Conservation (phyloP, 495 filamentous ascomycete species). For the Hypoxylon subgilvum region DNA sequence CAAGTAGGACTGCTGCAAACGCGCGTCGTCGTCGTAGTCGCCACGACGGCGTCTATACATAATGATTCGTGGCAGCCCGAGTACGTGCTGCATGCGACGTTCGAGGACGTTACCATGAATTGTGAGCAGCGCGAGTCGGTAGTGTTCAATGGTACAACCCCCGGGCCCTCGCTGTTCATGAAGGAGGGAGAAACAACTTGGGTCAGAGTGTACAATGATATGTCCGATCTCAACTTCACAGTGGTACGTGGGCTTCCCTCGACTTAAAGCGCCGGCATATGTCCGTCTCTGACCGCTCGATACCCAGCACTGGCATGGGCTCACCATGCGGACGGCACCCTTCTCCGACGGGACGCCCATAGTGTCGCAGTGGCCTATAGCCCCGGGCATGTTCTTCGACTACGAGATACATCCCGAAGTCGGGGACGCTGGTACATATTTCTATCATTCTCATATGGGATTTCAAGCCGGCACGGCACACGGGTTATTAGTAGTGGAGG, state of each 20-base stretch:
- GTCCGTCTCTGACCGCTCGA: slow-evolving; percentile 18
- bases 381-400: slow-evolving; percentile 65
- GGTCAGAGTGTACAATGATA: slow-evolving; percentile 67
- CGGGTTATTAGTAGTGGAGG: slow-evolving; percentile 62
- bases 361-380: slow-evolving; percentile 65
- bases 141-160: slow-evolving; percentile 61
- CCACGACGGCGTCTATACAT: slow-evolving; percentile 27
- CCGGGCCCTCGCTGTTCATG: slow-evolving; percentile 58
- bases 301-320: slow-evolving; percentile 65
- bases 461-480: slow-evolving; percentile 61
- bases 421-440: slow-evolving; percentile 62
- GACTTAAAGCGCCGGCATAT: neutral
- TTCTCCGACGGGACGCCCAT: slow-evolving; percentile 63
- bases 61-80: slow-evolving; percentile 50
- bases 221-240: slow-evolving; percentile 58
- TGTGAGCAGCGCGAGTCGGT: slow-evolving; percentile 53
- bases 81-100: slow-evolving; percentile 54
- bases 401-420: slow-evolving; percentile 60
- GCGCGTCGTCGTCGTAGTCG: slow-evolving; percentile 26
- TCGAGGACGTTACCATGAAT: slow-evolving; percentile 46
- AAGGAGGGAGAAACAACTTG: slow-evolving; percentile 57
- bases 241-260: slow-evolving; percentile 50
- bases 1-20: slow-evolving; percentile 30
- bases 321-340: slow-evolving; percentile 59
- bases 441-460: slow-evolving; percentile 66